phyloP scores from a whole-genome alignment of 768 basidiomycete species.

The Coprinopsis strossmayeri region DNA sequence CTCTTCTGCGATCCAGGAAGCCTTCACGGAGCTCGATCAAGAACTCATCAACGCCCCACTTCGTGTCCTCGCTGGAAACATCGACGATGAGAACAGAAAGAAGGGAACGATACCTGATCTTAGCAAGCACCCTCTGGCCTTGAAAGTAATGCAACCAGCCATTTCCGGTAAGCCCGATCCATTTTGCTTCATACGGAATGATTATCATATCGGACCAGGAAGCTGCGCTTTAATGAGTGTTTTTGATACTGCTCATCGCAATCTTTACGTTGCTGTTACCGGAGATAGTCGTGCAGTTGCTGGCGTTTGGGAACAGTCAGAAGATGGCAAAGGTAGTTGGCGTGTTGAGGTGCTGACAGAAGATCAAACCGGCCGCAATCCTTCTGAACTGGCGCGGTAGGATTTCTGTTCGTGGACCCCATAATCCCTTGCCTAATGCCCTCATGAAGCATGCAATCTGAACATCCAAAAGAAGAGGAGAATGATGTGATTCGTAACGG shows the following conservation, averaged over 20 bases:
- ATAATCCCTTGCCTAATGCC: neutral
- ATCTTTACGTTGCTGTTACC: slow-evolving; percentile 86
- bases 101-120: slow-evolving; percentile 55
- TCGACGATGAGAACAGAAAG: slow-evolving; percentile 45
- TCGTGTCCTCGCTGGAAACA: slow-evolving; percentile 53
- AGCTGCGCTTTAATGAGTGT: slow-evolving; percentile 88
- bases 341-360: slow-evolving; percentile 90
- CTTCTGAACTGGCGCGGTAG: slow-evolving; percentile 76
- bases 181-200: neutral
- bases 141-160: slow-evolving; percentile 75
- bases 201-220: slow-evolving; percentile 35
- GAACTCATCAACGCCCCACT: slow-evolving; percentile 79
- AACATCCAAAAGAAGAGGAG: slow-evolving; percentile 76
- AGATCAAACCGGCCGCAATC: slow-evolving; percentile 93
- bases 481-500: slow-evolving; percentile 70
- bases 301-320: slow-evolving; percentile 75
- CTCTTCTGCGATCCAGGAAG: slow-evolving; percentile 61
- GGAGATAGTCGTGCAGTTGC: slow-evolving; percentile 96
- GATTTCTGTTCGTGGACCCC: slow-evolving; percentile 11
- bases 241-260: slow-evolving; percentile 75
- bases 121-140: slow-evolving; percentile 62
- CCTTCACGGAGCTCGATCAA: slow-evolving; percentile 80
- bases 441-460: slow-evolving; percentile 59
- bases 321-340: slow-evolving; percentile 71
- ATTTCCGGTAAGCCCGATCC: slow-evolving; percentile 50